Evolutionary conservation across 805 yeast species (phyloP).

Genomic region (Clavispora asparagi): DNA sequence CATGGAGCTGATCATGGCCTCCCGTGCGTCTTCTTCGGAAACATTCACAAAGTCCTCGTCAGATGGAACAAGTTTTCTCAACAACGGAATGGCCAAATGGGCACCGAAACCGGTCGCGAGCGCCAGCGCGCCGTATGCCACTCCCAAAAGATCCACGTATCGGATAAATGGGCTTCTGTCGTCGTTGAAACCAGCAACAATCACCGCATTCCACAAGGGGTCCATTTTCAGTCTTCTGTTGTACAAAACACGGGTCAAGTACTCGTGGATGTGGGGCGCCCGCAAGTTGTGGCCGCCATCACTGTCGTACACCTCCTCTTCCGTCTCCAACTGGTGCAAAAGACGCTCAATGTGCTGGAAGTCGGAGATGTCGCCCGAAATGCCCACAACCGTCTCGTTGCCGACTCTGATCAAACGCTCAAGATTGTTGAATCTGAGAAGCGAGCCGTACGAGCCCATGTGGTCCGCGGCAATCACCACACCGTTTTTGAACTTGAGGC

Average conservation of each 20-base stretch:
- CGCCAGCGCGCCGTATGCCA: constrained; percentile 80
- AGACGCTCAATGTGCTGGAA: constrained; percentile 75
- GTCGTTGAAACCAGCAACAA: constrained; percentile 85
- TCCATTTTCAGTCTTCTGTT: constrained; percentile 87
- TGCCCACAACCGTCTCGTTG: constrained; percentile 79
- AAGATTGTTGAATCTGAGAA: constrained; percentile 77
- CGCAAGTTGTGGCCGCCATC: constrained; percentile 54
- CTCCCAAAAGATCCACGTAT: constrained; percentile 89
- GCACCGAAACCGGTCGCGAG: constrained; percentile 97
- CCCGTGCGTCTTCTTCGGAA: constrained; percentile 68
- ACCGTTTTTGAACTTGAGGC: constrained; percentile 85
- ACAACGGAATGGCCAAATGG: constrained; percentile 86
- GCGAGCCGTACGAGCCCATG: constrained; percentile 86
- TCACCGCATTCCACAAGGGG: constrained; percentile 91
- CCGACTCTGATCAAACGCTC: constrained; percentile 88
- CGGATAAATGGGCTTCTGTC: constrained; percentile 63
- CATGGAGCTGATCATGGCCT: constrained; percentile 80
- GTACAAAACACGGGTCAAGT: constrained; percentile 78
- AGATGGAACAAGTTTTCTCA: constrained; percentile 75
- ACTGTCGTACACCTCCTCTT: constrained; percentile 75
- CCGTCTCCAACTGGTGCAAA: constrained; percentile 67
- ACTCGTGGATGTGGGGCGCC: constrained; percentile 87
- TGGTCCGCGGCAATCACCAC: constrained; percentile 94
- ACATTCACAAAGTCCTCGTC: constrained; percentile 73
- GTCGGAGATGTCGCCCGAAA: constrained; percentile 93